Percentiles rank a stretch among this genome's conserved stretches.
These are phyloP conservation scores for Diutina catenulata DNA, from an alignment of 1,139 yeast genomes.

Conservation along the genomic window DNA sequence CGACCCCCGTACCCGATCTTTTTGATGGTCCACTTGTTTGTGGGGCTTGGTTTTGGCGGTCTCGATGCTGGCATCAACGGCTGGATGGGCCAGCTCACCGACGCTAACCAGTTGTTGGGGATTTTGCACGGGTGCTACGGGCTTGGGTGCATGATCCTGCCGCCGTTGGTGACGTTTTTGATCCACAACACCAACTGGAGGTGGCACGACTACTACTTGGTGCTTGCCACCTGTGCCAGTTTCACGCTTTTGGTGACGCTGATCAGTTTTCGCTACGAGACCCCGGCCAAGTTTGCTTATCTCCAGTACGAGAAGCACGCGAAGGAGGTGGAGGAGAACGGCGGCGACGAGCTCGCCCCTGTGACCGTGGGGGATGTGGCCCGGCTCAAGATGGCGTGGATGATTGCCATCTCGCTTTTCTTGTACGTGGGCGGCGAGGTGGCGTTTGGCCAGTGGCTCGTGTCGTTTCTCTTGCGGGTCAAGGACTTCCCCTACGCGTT, in stretches of 20 bases:
- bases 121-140: conserved; percentile 60
- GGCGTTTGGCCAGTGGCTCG: conserved; percentile 61
- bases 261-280: conserved; percentile 37
- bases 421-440: conserved; percentile 58
- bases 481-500: conserved; percentile 30
- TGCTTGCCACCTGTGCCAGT: conserved; percentile 18
- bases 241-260: conserved; percentile 12
- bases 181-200: conserved; percentile 27
- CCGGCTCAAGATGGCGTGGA: conserved; percentile 30
- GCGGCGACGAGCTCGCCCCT: background rate
- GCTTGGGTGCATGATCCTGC: conserved; percentile 55
- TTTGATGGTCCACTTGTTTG: conserved; percentile 23
- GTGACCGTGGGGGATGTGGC: conserved; percentile 10
- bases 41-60: conserved; percentile 51
- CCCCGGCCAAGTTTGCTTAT: conserved; percentile 42
- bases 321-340: background rate
- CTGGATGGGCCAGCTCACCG: conserved; percentile 43
- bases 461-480: conserved; percentile 43
- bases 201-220: conserved; percentile 38
- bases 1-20: conserved; percentile 28
- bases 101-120: conserved; percentile 55
- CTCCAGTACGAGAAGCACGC: conserved; percentile 6
- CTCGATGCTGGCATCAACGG: conserved; percentile 51
- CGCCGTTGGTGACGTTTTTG: conserved; percentile 41
- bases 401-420: conserved; percentile 40